These are phyloP conservation scores for Calonectria pseudoreteaudii DNA, from an alignment of 2,329 filamentous ascomycete genomes.

Conservation along the genomic window DNA sequence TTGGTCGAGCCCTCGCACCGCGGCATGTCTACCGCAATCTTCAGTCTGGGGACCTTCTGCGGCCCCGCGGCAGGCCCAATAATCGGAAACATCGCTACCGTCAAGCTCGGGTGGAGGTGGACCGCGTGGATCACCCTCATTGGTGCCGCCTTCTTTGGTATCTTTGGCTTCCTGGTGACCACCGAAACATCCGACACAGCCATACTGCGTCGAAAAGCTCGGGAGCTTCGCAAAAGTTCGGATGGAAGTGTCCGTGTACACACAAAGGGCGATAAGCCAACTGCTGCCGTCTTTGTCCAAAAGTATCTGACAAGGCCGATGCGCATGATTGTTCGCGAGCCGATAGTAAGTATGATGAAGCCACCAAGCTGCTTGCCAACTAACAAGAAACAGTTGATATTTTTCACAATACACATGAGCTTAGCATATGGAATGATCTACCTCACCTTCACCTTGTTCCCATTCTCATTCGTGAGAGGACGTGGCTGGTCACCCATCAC, in stretches of 20 bases:
- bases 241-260: neutral
- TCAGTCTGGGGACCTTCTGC: neutral
- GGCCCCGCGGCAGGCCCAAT: neutral
- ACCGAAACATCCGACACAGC: neutral
- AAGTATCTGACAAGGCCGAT: neutral
- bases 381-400: neutral
- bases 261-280: neutral
- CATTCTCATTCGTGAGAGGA: neutral
- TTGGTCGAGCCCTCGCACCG: neutral
- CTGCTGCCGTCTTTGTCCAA: neutral
- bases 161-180: neutral
- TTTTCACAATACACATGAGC: neutral
- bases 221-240: neutral
- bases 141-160: neutral
- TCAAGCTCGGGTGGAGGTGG: neutral
- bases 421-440: neutral
- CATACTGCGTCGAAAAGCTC: neutral
- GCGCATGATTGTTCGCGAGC: neutral
- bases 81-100: neutral
- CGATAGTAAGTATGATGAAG: neutral
- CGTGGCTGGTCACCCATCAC: neutral
- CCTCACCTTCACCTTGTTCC: neutral
- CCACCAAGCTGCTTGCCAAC: too few relatives aligned
- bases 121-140: slow-evolving; percentile 1
- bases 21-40: neutral